Evolutionary conservation across 495 filamentous ascomycete genomes (phyloP).

Genomic region (Friedmanniomyces simplex): DNA sequence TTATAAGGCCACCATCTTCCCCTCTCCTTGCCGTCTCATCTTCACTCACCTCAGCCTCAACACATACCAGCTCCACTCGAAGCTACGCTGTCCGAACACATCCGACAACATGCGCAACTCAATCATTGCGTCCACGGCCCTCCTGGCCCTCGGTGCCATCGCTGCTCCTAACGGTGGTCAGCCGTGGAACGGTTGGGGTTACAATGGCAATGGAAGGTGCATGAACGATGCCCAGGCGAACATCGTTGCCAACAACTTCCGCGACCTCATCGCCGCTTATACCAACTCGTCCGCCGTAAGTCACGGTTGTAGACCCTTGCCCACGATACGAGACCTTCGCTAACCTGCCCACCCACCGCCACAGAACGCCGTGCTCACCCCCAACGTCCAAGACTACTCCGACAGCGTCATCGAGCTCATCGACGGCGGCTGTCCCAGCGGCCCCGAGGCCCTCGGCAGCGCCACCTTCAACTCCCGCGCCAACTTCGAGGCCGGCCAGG

Average conservation of each 20-base stretch:
- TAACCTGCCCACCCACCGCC: neutral
- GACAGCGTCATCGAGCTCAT: slow-evolving; percentile 7
- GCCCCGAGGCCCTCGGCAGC: neutral
- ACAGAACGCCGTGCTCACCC: neutral
- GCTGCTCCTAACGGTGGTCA: neutral
- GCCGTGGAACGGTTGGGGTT: neutral
- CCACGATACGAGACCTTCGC: neutral
- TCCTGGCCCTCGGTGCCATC: neutral
- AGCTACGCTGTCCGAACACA: neutral
- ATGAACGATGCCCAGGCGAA: slow-evolving; percentile 1
- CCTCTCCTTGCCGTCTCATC: neutral
- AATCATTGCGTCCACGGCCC: neutral
- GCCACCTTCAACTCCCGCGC: slow-evolving; percentile 7
- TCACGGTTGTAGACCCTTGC: too few relatives aligned
- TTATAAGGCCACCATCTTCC: neutral
- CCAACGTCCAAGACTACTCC: slow-evolving; percentile 5
- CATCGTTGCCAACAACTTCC: slow-evolving; percentile 10
- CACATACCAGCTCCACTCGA: neutral
- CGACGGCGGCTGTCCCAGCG: slow-evolving; percentile 4
- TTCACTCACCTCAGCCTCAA: neutral
- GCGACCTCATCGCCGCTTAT: neutral
- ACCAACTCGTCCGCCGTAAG: neutral
- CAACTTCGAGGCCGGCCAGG: slow-evolving; percentile 8
- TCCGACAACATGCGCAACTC: slow-evolving; percentile 1
- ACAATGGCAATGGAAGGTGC: neutral